Conservation (phyloP, 176 grass and related monocot species). For the Puya raimondii region DNA sequence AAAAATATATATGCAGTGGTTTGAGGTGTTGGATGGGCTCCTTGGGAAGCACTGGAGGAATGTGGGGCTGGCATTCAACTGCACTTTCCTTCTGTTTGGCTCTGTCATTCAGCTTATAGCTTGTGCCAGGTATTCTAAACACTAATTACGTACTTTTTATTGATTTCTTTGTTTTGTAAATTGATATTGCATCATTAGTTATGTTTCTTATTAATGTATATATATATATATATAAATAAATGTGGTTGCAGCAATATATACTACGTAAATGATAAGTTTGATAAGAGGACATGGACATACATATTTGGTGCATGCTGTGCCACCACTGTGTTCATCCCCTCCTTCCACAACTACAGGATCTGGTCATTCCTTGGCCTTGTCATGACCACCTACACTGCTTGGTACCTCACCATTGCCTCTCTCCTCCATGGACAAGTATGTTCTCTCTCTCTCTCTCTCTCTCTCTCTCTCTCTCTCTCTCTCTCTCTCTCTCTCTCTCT, state of each 20-base stretch:
- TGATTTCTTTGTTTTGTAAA: background rate
- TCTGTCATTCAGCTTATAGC: conserved; percentile 99
- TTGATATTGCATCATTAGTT: background rate
- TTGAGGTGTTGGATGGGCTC: conserved; percentile 93
- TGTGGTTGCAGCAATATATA: conserved; percentile 81
- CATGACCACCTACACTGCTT: conserved; percentile 98
- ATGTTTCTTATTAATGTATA: conserved; percentile 2
- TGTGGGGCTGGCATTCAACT: conserved; percentile 92
- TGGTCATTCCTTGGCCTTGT: conserved; percentile 95
- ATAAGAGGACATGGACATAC: conserved; percentile 98
- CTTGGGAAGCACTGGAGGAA: conserved; percentile 96
- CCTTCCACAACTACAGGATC: conserved; percentile 99
- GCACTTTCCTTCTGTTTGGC: conserved; percentile 98
- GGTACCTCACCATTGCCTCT: conserved; percentile 95
- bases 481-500: background rate
- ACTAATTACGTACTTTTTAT: background rate
- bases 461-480: conserved; percentile 3
- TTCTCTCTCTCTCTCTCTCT: background rate
- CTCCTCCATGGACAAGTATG: conserved; percentile 82
- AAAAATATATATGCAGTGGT: conserved; percentile 47
- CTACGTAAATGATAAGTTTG: conserved; percentile 98
- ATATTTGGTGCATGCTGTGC: conserved; percentile 98
- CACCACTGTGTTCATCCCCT: conserved; percentile 99
- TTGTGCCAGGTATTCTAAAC: conserved; percentile 61
- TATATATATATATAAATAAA: background rate